A percentile compares a stretch with the other conserved stretches of the same genome.
Conservation (phyloP, 129 eudicot species). For the Tagetes patula region DNA sequence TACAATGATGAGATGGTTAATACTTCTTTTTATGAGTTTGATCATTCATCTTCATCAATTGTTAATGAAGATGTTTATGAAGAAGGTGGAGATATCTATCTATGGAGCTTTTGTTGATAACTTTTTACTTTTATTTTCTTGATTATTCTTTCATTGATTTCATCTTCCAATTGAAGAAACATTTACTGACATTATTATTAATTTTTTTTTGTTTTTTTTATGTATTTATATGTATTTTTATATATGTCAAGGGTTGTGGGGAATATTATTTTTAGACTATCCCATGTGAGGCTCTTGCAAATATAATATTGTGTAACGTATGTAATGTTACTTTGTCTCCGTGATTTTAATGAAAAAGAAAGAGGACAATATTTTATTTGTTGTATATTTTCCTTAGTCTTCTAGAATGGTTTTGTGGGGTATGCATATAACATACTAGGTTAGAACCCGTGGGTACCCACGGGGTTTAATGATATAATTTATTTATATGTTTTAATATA, state of each 20-base stretch:
- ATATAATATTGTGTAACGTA: conserved; percentile 29
- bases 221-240: conserved; percentile 10
- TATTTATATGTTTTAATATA: no score
- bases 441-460: no score
- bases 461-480: no score
- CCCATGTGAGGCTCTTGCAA: conserved; percentile 41
- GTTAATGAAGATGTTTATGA: conserved; percentile 33
- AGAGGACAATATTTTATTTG: conserved; percentile 17
- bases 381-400: not conserved
- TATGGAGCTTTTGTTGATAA: conserved; percentile 79
- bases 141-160: conserved; percentile 23
- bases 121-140: not conserved
- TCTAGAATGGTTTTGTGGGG: conserved; percentile 7
- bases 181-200: conserved; percentile 29
- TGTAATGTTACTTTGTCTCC: conserved; percentile 38
- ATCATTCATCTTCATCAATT: conserved; percentile 32
- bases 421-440: no score
- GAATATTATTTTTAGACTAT: conserved; percentile 32
- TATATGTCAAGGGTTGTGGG: conserved; percentile 30
- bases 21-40: conserved; percentile 44
- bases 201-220: conserved; percentile 17
- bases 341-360: conserved; percentile 25
- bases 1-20: conserved; percentile 57
- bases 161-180: conserved; percentile 36
- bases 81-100: conserved; percentile 48